Percentiles rank a stretch among this genome's conserved stretches.
These are phyloP conservation scores for Lachnellula suecica DNA, from an alignment of 2,329 filamentous ascomycete species.

Conservation along the genomic window DNA sequence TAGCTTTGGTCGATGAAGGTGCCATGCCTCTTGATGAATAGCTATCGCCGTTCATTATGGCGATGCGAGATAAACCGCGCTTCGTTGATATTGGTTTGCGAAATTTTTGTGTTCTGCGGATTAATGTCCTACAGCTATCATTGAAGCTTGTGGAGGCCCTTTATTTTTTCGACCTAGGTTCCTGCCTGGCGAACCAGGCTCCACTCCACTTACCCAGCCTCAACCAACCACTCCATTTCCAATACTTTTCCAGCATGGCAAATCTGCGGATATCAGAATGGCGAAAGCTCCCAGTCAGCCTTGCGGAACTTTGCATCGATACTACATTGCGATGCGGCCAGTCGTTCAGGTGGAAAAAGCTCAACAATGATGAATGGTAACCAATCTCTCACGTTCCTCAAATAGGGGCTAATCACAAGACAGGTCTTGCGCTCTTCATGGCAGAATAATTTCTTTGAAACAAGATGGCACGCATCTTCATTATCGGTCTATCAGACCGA, in stretches of 20 bases:
- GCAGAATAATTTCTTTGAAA: constrained; percentile 79
- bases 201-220: background rate
- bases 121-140: too few species aligned
- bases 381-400: constrained; percentile 1
- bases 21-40: constrained; percentile 72
- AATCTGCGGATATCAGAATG: constrained; percentile 65
- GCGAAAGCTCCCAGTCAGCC: constrained; percentile 79
- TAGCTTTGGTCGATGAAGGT: constrained; percentile 29
- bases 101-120: background rate
- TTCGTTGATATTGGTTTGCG: background rate
- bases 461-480: constrained; percentile 79
- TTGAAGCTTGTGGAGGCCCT: too few species aligned
- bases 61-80: constrained; percentile 4
- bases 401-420: constrained; percentile 20
- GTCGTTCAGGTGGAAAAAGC: constrained; percentile 92
- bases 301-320: constrained; percentile 89
- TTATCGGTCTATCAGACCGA: constrained; percentile 70
- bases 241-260: constrained; percentile 20
- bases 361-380: constrained; percentile 80
- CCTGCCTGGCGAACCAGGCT: constrained; percentile 5
- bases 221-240: background rate
- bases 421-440: constrained; percentile 80
- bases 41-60: constrained; percentile 80
- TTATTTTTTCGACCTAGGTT: too few species aligned
- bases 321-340: constrained; percentile 94